Conservation (phyloP, 768 basidiomycete genomes). For the Pleurotus salmoneostramineus region DNA sequence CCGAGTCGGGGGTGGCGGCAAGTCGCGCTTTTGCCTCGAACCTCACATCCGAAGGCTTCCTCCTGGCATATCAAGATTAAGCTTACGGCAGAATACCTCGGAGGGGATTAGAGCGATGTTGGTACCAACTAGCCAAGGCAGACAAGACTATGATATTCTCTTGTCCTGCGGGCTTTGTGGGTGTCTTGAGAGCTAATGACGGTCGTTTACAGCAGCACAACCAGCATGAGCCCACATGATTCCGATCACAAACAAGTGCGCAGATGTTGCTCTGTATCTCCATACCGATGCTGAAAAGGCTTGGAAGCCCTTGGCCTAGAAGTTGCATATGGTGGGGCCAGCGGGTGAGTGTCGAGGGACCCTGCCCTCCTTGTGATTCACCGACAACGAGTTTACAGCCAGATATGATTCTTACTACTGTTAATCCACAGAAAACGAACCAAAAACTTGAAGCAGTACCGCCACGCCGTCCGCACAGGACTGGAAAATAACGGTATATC, state of each 20-base stretch:
- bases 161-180: not conserved
- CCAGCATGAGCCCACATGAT: not conserved
- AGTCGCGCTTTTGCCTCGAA: no score
- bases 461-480: not conserved
- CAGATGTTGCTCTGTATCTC: slow-evolving; percentile 1
- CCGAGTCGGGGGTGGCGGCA: no score
- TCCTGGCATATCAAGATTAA: not conserved
- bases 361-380: slow-evolving; percentile 3
- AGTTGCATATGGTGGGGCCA: not conserved
- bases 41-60: not conserved
- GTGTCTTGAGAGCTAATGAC: not conserved
- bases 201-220: not conserved
- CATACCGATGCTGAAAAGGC: not conserved
- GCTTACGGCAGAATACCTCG: not conserved
- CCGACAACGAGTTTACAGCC: not conserved
- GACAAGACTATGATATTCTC: not conserved
- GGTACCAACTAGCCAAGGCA: not conserved
- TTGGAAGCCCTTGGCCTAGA: not conserved
- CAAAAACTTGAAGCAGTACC: not conserved
- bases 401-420: not conserved
- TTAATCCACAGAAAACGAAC: not conserved
- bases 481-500: no score
- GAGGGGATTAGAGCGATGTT: not conserved
- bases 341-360: not conserved
- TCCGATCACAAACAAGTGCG: slow-evolving; percentile 1